phyloP scores from a whole-genome alignment of 805 yeast species.

The Ogataea pini region DNA sequence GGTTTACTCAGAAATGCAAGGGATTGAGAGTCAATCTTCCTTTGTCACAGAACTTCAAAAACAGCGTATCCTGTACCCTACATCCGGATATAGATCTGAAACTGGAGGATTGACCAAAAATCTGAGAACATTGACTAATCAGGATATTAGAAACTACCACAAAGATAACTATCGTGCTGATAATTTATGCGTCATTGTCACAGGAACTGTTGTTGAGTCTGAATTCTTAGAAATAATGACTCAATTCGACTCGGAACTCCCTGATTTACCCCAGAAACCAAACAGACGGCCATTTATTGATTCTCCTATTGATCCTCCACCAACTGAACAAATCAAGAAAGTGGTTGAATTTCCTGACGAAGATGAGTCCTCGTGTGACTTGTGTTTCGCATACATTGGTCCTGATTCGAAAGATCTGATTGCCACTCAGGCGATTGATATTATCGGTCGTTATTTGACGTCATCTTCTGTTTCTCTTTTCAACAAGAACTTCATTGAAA shows the following conservation, averaged over 20 bases:
- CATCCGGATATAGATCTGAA: conserved; percentile 86
- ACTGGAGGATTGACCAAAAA: conserved; percentile 89
- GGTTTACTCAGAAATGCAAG: conserved; percentile 97
- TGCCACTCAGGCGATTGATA: conserved; percentile 66
- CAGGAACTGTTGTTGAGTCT: conserved; percentile 80
- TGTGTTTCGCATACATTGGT: conserved; percentile 78
- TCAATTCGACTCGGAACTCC: conserved; percentile 60
- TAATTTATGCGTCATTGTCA: conserved; percentile 76
- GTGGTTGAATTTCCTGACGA: conserved; percentile 81
- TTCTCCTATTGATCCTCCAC: conserved; percentile 48
- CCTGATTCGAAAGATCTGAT: conserved; percentile 57
- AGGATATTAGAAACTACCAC: conserved; percentile 78
- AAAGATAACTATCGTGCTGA: conserved; percentile 71
- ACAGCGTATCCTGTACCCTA: conserved; percentile 55
- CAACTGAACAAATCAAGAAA: conserved; percentile 41
- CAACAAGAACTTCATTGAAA: conserved; percentile 70
- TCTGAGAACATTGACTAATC: conserved; percentile 69
- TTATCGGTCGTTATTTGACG: conserved; percentile 72
- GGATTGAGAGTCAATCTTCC: conserved; percentile 77
- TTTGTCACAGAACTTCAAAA: conserved; percentile 60
- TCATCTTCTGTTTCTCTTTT: conserved; percentile 77
- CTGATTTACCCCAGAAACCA: conserved; percentile 39
- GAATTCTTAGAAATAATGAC: conserved; percentile 65
- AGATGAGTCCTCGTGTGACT: conserved; percentile 82
- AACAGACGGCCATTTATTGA: conserved; percentile 80